Evolutionary conservation across 495 filamentous ascomycete species (phyloP).

Genomic region (Clohesyomyces aquaticus): DNA sequence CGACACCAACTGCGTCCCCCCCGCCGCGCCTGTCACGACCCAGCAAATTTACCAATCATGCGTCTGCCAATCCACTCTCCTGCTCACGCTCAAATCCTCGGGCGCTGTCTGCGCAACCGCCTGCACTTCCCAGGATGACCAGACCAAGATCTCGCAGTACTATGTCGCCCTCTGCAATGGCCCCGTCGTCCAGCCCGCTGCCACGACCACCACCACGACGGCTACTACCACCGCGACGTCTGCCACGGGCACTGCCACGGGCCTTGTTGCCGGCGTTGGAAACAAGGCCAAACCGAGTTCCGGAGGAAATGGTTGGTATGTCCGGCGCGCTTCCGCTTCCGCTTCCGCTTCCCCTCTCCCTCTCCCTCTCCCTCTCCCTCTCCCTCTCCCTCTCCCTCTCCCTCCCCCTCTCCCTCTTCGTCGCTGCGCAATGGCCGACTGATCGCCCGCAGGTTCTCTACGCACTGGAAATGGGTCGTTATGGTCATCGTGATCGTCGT

Average conservation of each 20-base stretch:
- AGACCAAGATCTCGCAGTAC: constrained; percentile 53
- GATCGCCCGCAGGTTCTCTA: constrained; percentile 21
- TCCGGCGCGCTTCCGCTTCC: neutral
- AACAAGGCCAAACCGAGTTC: neutral
- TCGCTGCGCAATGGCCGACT: neutral
- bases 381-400: neutral
- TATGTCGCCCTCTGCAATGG: constrained; percentile 46
- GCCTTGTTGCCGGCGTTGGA: neutral
- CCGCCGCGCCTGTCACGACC: constrained; percentile 43
- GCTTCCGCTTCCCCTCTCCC: neutral
- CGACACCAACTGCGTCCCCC: constrained; percentile 52
- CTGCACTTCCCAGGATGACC: constrained; percentile 44
- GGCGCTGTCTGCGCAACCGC: constrained; percentile 47
- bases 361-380: neutral
- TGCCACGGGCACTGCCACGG: constrained; percentile 38
- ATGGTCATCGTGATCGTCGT: constrained; percentile 47
- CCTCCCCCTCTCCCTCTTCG: neutral
- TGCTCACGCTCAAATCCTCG: constrained; percentile 52
- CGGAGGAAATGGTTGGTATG: constrained; percentile 18
- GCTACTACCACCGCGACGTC: constrained; percentile 39
- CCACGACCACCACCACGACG: constrained; percentile 27
- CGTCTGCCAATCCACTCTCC: constrained; percentile 57
- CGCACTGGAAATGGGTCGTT: constrained; percentile 45
- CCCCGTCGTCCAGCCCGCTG: constrained; percentile 27
- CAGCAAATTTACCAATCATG: constrained; percentile 55